Conservation (phyloP, 305 asterid species). For the Fraxinus greggii region DNA sequence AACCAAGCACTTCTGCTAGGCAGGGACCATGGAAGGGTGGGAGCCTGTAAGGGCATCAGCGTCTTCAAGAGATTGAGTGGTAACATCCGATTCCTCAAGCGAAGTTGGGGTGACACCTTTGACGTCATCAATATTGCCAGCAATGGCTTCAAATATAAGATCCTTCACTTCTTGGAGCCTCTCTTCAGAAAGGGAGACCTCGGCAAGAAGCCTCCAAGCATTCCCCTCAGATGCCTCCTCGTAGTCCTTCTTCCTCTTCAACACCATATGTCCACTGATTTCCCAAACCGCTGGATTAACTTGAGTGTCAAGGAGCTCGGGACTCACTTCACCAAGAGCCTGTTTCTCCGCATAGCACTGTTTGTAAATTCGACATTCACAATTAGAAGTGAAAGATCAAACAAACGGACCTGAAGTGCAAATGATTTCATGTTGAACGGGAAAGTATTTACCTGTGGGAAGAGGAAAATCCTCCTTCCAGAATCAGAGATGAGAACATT, state of each 20-base stretch:
- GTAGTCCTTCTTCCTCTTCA: conserved; percentile 77
- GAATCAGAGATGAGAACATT: conserved; percentile 73
- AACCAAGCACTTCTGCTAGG: conserved; percentile 30
- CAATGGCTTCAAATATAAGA: conserved; percentile 60
- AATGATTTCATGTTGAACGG: not conserved
- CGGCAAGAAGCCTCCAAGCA: conserved; percentile 85
- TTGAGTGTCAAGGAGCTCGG: conserved; percentile 81
- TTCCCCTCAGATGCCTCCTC: conserved; percentile 72
- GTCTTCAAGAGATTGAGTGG: conserved; percentile 48
- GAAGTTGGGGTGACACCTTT: conserved; percentile 6
- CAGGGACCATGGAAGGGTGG: conserved; percentile 52
- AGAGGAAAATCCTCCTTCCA: conserved; percentile 71
- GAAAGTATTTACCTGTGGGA: conserved; percentile 65
- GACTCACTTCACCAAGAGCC: conserved; percentile 81
- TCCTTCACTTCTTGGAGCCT: conserved; percentile 79
- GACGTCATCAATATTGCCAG: conserved; percentile 31
- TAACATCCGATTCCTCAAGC: conserved; percentile 33
- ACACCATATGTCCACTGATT: conserved; percentile 87
- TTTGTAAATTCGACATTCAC: conserved; percentile 16
- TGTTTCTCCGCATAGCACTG: conserved; percentile 95
- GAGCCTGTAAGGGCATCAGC: conserved; percentile 47
- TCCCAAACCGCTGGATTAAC: conserved; percentile 97
- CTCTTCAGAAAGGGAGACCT: conserved; percentile 80
- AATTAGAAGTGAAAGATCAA: not conserved
- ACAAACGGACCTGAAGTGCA: not conserved